phyloP scores from a whole-genome alignment of 2,329 filamentous ascomycete genomes.

The Kalaharituber pfeilii region DNA sequence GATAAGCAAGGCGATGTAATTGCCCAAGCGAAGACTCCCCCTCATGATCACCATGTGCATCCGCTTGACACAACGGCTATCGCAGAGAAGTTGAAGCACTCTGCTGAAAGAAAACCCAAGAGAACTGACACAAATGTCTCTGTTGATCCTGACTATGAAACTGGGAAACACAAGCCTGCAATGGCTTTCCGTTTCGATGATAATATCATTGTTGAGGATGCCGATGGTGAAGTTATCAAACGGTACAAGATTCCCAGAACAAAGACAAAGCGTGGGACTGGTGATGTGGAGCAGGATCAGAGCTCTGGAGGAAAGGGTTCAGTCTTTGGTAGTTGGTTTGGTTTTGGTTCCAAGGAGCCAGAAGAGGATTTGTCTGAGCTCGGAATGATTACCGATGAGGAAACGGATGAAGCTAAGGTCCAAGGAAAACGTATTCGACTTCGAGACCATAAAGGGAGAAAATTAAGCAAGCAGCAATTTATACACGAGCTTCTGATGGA shows the following conservation, averaged over 20 bases:
- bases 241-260: constrained; percentile 18
- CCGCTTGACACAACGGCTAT: constrained; percentile 9
- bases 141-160: constrained; percentile 4
- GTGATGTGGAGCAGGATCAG: constrained; percentile 9
- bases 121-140: constrained; percentile 8
- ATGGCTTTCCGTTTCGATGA: constrained; percentile 73
- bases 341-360: not conserved
- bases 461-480: constrained; percentile 61
- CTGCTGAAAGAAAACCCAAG: constrained; percentile 7
- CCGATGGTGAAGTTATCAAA: constrained; percentile 72
- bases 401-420: constrained; percentile 2
- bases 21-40: constrained; percentile 13
- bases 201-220: constrained; percentile 77
- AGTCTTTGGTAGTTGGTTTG: not conserved
- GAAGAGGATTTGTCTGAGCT: not conserved
- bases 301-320: not conserved
- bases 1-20: constrained; percentile 21
- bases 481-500: constrained; percentile 57
- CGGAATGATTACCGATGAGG: not conserved
- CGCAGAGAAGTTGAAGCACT: constrained; percentile 8
- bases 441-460: constrained; percentile 18
- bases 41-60: constrained; percentile 6
- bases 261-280: constrained; percentile 2
- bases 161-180: constrained; percentile 39
- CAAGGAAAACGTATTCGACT: constrained; percentile 15